A percentile compares a stretch with the other conserved stretches of the same genome.
Conservation (phyloP, 2,329 filamentous ascomycete genomes). For the Blumeria graminis region DNA sequence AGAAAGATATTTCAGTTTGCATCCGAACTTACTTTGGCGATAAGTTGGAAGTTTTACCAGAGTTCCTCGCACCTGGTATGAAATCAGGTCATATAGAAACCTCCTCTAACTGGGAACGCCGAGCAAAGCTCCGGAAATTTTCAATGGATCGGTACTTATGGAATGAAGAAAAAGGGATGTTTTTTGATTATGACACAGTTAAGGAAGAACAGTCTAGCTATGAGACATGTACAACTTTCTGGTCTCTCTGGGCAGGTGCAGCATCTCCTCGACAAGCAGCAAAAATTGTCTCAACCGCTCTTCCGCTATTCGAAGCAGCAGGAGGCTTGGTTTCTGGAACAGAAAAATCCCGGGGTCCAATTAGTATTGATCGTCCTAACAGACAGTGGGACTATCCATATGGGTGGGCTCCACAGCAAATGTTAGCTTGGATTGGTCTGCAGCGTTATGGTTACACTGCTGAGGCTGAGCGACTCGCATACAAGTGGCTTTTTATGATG, state of each 20-base stretch:
- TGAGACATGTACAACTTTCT: constrained; percentile 84
- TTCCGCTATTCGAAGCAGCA: constrained; percentile 70
- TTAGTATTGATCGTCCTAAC: constrained; percentile 68
- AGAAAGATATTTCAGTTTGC: constrained; percentile 69
- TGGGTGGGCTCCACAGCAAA: constrained; percentile 96
- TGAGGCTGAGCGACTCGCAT: constrained; percentile 70
- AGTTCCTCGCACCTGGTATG: constrained; percentile 50
- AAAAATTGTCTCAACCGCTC: constrained; percentile 51
- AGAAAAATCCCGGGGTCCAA: constrained; percentile 58
- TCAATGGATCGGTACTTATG: constrained; percentile 84
- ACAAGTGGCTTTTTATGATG: constrained; percentile 97
- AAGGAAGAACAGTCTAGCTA: constrained; percentile 62
- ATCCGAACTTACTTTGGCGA: constrained; percentile 73
- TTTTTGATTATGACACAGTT: constrained; percentile 85
- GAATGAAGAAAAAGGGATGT: constrained; percentile 83
- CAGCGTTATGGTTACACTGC: constrained; percentile 78
- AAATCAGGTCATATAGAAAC: constrained; percentile 48
- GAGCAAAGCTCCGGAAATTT: constrained; percentile 60
- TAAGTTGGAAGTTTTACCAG: constrained; percentile 53
- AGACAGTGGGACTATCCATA: constrained; percentile 97
- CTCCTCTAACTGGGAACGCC: constrained; percentile 74
- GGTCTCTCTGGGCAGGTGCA: constrained; percentile 89
- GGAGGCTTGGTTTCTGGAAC: constrained; percentile 80
- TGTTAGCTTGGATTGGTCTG: constrained; percentile 86
- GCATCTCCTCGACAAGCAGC: constrained; percentile 71